Base-by-base conservation (phyloP, 345 rosid species). In the Syzygium aqueum region DNA sequence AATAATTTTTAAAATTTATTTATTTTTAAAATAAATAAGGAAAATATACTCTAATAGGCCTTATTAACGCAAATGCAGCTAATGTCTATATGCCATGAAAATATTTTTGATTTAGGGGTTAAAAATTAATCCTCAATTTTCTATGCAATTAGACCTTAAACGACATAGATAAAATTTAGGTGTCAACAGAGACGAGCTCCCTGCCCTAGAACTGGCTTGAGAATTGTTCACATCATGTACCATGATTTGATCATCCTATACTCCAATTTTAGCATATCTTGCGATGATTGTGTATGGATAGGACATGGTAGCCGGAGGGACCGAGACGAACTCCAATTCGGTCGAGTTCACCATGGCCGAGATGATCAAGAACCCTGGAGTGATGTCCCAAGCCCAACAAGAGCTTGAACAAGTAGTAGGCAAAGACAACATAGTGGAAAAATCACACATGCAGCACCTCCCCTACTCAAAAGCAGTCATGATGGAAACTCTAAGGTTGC, bases 261-360 rank as follows among this genome's bases (percentile, higher is more conserved):
- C 12, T 84, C 37, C 53, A 84, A 52, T 25, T 49, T 49, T 16
- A 13, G 23, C 16, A 52, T 50, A 30, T 56, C n/a, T 22, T 22
- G 22, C 23, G 33, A 49, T 49, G 85, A 49, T 23, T 84, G 15
- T 19, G 7, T 25, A 23, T 6, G 46, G 33, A 57, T 87, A 93
- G 95, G 95, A 93, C 83, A 93, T 93, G 93, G 84, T 94, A 30
- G 93, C 91, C 77, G 95, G 94, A 12, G 96, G 96, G 3, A 57
- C 91, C 12, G 94, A 94, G 87, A 90, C 94, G 80, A 86, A 92
- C 6, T 88, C 95, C 28, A 94, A 92, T 87, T 28, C 91, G 53
- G 83, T 87, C 5, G 94, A 93, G 85, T 93, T 94, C 16, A 89
- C 93, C 30, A 89, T 94, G 90, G 94, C 93, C 51, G 96, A 94